Evolutionary conservation across 164 flowering plant genomes (phyloP), one percentile per base, ranked within the genome.

Genomic region (Chloranthus sessilifolius): DNA sequence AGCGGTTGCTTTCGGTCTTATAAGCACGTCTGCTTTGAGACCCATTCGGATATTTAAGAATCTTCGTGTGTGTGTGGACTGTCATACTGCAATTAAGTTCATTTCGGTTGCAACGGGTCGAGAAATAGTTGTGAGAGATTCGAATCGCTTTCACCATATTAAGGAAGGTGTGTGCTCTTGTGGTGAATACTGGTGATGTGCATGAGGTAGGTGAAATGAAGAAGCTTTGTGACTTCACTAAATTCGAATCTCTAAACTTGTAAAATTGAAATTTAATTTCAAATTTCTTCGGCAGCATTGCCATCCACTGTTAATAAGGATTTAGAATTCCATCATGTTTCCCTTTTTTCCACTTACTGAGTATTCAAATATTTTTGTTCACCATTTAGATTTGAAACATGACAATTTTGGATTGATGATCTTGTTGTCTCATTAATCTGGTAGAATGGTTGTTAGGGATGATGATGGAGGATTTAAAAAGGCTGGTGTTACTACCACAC

Each of bases 21-120:
- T 81, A 49, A 77, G 74, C 66, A 67, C 83, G 50, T 42, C 71
- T 10, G 36, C 47, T 38, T 52, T 73, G 19, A 81, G 61, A 67
- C 76, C 84, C 1, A 81, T 82, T 34, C 67, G 84, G 55, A 65
- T 88, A 20, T 77, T 84, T 12, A 88, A 88, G 71, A 84, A 88
- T 53, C 79, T 88, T 0, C 75, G 94, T 0, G 77, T 84, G 1
- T 88, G 94, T 54, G 94, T 85, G 30, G 94, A 88, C 57, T 88
- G 96, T 44, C 96, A 88, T 58, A 66, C 46, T 34, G 88, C 82
- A 7, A 75, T 84, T 43, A 82, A 84, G 33, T 81, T 65, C 57
- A 67, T 74, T 35, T 78, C 96, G 0, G 20, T 56, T 47, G 71
- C 67, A 8, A 62, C 72, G 0, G 67, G 73, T 19, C 72, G 94